phyloP scores from a whole-genome alignment of 108 stramenopile species.

The Nitzschia putrida region DNA sequence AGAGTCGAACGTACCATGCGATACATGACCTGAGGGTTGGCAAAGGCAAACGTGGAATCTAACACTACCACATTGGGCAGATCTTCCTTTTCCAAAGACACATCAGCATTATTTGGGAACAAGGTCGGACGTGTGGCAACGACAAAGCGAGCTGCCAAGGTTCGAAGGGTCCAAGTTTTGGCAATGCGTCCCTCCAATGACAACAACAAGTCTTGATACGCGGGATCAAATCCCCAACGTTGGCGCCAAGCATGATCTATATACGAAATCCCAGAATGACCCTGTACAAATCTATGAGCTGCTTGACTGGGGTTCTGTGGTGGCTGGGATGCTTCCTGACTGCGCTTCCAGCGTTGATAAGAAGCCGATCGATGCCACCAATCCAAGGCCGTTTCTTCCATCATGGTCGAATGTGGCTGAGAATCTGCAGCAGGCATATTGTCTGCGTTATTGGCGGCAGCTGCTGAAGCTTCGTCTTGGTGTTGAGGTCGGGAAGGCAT shows the following conservation, averaged over 20 bases:
- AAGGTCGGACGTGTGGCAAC: constrained; percentile 34
- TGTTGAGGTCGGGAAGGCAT: too few relatives aligned
- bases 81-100: neutral
- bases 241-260: constrained; percentile 37
- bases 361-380: constrained; percentile 35
- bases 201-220: constrained; percentile 9
- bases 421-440: too few relatives aligned
- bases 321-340: neutral
- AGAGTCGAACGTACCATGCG: constrained; percentile 28
- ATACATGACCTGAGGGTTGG: constrained; percentile 5
- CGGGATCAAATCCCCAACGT: neutral
- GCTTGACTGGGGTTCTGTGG: constrained; percentile 19
- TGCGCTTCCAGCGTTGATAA: constrained; percentile 2
- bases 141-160: constrained; percentile 46
- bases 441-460: too few relatives aligned
- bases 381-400: constrained; percentile 38
- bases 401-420: too few relatives aligned
- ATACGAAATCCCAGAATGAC: constrained; percentile 34
- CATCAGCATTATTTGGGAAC: constrained; percentile 7
- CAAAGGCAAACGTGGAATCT: constrained; percentile 31
- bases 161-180: constrained; percentile 43
- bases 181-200: constrained; percentile 27
- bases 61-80: constrained; percentile 35
- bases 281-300: constrained; percentile 26
- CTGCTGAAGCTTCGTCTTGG: too few relatives aligned